Percentiles rank a stretch among this genome's conserved stretches.
Evolutionary conservation across 306 rosid species (phyloP).

Genomic region (Quercus berberidifolia): DNA sequence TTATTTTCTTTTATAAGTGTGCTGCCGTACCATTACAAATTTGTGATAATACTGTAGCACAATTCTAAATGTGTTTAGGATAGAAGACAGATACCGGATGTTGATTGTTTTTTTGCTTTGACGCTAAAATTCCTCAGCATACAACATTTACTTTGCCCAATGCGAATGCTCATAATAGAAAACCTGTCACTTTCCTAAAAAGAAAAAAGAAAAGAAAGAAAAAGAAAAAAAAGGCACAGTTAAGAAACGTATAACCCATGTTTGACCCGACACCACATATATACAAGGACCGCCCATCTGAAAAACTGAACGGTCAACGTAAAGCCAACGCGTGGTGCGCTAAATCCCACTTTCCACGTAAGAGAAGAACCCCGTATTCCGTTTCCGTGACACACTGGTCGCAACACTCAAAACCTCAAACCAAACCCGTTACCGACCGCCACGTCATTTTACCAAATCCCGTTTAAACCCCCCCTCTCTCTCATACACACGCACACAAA

Average conservation of each 20-base stretch:
- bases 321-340: background rate
- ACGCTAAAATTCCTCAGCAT: no score
- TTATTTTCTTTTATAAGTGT: no score
- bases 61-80: no score
- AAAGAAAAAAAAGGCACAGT: no score
- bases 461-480: background rate
- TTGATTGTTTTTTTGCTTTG: no score
- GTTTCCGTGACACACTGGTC: conserved; percentile 15
- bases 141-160: no score
- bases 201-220: background rate
- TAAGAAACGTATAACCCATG: background rate
- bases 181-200: background rate
- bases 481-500: no score
- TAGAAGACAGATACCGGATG: no score
- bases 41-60: no score
- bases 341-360: background rate
- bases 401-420: background rate
- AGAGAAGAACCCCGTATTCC: background rate
- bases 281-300: background rate
- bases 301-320: background rate
- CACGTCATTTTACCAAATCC: conserved; percentile 23
- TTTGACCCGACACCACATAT: background rate
- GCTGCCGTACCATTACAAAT: no score
- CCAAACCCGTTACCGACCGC: conserved; percentile 20
- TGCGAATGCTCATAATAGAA: no score